phyloP scores from a whole-genome alignment of 1,139 yeast species.

The Blastobotrys ciferrii region DNA sequence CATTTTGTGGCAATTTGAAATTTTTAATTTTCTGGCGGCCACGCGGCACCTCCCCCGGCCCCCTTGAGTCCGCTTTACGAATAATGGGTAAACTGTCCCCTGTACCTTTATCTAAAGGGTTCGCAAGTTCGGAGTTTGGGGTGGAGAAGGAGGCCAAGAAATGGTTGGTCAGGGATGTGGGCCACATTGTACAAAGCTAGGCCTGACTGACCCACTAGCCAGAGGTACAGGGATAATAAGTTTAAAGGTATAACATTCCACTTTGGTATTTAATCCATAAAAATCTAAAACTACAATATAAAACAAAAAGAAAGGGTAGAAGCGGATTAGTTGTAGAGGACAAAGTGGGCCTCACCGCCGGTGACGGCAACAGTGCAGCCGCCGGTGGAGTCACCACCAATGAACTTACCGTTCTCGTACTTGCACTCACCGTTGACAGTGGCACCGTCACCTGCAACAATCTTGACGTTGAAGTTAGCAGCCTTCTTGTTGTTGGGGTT shows the following conservation, averaged over 20 bases:
- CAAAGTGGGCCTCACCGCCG: slow-evolving; percentile 73
- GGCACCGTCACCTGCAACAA: slow-evolving; percentile 67
- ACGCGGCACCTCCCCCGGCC: no score
- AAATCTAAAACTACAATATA: slow-evolving; percentile 8
- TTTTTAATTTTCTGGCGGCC: no score
- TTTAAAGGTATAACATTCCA: background rate
- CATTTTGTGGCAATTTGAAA: no score
- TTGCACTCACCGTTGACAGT: slow-evolving; percentile 72
- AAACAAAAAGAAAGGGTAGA: slow-evolving; percentile 1
- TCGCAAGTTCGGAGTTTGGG: no score
- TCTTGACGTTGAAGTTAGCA: slow-evolving; percentile 83
- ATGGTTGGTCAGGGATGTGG: no score
- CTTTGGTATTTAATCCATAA: background rate
- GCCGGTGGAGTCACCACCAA: slow-evolving; percentile 57
- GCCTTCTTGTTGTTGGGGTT: slow-evolving; percentile 81
- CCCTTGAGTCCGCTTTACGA: no score
- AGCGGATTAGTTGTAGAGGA: slow-evolving; percentile 44
- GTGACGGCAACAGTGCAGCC: slow-evolving; percentile 96
- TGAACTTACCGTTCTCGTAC: slow-evolving; percentile 75
- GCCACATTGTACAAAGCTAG: no score
- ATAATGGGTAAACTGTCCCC: no score
- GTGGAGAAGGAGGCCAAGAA: no score
- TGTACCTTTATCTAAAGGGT: no score
- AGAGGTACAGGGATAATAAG: no score
- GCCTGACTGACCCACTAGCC: no score